These are phyloP conservation scores for Lipomyces chichibuensis DNA, from an alignment of 805 yeast species.

Conservation along the genomic window DNA sequence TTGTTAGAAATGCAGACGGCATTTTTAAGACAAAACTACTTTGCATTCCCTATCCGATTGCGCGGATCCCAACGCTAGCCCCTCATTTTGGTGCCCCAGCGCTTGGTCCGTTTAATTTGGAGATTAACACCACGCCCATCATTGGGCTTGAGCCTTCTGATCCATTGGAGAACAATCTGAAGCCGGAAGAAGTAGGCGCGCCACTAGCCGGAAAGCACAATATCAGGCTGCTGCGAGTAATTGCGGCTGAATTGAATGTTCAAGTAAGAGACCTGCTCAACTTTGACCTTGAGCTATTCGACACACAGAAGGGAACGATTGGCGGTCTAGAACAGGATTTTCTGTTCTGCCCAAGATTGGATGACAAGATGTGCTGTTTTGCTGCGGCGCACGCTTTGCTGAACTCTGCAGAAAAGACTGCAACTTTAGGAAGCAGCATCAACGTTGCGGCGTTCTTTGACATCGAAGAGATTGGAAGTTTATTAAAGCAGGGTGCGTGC, in stretches of 20 bases:
- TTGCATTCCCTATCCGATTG: slow-evolving; percentile 53
- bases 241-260: slow-evolving; percentile 62
- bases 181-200: slow-evolving; percentile 38
- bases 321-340: slow-evolving; percentile 80
- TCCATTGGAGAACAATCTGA: slow-evolving; percentile 31
- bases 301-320: slow-evolving; percentile 73
- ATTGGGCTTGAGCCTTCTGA: slow-evolving; percentile 55
- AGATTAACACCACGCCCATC: slow-evolving; percentile 76
- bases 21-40: slow-evolving; percentile 43
- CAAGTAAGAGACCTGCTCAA: slow-evolving; percentile 60
- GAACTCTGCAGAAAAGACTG: slow-evolving; percentile 46
- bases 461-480: slow-evolving; percentile 82
- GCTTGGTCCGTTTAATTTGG: slow-evolving; percentile 70
- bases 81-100: slow-evolving; percentile 81
- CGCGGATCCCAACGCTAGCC: slow-evolving; percentile 80
- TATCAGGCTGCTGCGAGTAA: slow-evolving; percentile 64
- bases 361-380: slow-evolving; percentile 78
- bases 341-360: slow-evolving; percentile 77
- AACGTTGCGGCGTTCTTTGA: slow-evolving; percentile 69
- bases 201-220: slow-evolving; percentile 44
- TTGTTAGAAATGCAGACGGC: slow-evolving; percentile 49
- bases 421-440: slow-evolving; percentile 39
- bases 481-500: slow-evolving; percentile 76
- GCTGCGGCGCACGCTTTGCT: slow-evolving; percentile 67
- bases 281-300: slow-evolving; percentile 75